phyloP scores from a whole-genome alignment of 176 grass and related monocot genomes.

The Melocanna baccifera region DNA sequence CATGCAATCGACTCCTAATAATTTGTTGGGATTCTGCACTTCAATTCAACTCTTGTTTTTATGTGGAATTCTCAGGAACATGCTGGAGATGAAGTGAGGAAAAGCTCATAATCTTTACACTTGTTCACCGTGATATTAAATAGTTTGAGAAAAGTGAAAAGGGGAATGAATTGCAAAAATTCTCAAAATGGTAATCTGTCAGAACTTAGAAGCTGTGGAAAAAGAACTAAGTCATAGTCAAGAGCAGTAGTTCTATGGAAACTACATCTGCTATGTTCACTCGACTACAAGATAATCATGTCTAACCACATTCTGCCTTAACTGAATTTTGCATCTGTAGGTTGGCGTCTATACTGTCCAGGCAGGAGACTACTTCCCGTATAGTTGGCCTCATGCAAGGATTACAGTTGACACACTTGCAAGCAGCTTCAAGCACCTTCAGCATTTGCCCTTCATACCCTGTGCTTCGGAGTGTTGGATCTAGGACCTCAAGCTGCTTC shows the following conservation, averaged over 20 bases:
- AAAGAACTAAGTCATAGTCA: background rate
- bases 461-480: conserved; percentile 31
- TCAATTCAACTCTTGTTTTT: background rate
- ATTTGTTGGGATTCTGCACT: background rate
- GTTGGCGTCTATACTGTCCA: conserved; percentile 28
- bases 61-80: background rate
- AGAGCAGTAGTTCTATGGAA: background rate
- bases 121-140: background rate
- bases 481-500: conserved; percentile 45
- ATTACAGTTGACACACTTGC: conserved; percentile 43
- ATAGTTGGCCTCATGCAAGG: conserved; percentile 47
- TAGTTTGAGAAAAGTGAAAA: background rate
- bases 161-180: background rate
- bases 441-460: conserved; percentile 58
- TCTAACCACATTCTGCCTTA: background rate
- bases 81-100: background rate
- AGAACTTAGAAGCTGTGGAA: background rate
- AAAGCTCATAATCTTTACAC: background rate
- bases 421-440: conserved; percentile 58
- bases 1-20: background rate
- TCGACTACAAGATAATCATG: background rate
- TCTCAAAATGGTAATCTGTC: background rate
- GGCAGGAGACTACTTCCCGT: conserved; percentile 41
- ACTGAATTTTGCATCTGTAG: conserved; percentile 16
- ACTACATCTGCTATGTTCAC: background rate